Evolutionary conservation across 148 eudicot species (phyloP).

Genomic region (Vaccinium vitisidaea): DNA sequence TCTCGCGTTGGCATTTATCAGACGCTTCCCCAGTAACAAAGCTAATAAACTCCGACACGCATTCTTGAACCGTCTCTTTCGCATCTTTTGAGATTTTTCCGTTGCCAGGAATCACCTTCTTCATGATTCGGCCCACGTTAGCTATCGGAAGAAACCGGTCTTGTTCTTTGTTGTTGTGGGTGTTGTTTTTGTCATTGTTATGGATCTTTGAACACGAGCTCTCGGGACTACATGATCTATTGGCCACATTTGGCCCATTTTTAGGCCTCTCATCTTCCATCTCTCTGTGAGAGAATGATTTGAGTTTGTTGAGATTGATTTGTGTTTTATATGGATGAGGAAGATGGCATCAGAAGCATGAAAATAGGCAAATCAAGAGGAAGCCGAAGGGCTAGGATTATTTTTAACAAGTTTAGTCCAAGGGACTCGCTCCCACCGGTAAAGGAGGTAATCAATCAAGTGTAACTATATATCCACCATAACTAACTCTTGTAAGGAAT

Average conservation of each 20-base stretch:
- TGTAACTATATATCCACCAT: background rate
- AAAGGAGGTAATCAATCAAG: constrained; percentile 5
- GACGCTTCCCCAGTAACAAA: constrained; percentile 78
- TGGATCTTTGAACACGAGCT: constrained; percentile 34
- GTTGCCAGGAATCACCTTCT: constrained; percentile 53
- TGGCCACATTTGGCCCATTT: constrained; percentile 26
- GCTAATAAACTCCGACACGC: constrained; percentile 79
- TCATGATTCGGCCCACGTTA: constrained; percentile 77
- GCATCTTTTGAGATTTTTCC: constrained; percentile 80
- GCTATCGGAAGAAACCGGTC: constrained; percentile 71
- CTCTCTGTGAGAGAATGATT: constrained; percentile 12
- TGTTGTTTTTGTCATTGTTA: constrained; percentile 15
- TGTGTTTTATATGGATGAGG: constrained; percentile 18
- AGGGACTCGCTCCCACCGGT: constrained; percentile 49
- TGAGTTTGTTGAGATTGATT: constrained; percentile 7
- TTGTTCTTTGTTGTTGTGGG: constrained; percentile 44
- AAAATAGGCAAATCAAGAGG: constrained; percentile 50
- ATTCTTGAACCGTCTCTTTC: constrained; percentile 72
- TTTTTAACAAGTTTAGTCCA: constrained; percentile 28
- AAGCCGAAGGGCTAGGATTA: constrained; percentile 20
- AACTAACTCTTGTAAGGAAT: background rate
- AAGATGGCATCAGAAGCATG: constrained; percentile 41
- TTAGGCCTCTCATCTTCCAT: constrained; percentile 47
- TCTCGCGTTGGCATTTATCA: constrained; percentile 75
- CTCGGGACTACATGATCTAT: constrained; percentile 34